Conservation (phyloP, 352 stramenopile species). For the Globisporangium paddicum region DNA sequence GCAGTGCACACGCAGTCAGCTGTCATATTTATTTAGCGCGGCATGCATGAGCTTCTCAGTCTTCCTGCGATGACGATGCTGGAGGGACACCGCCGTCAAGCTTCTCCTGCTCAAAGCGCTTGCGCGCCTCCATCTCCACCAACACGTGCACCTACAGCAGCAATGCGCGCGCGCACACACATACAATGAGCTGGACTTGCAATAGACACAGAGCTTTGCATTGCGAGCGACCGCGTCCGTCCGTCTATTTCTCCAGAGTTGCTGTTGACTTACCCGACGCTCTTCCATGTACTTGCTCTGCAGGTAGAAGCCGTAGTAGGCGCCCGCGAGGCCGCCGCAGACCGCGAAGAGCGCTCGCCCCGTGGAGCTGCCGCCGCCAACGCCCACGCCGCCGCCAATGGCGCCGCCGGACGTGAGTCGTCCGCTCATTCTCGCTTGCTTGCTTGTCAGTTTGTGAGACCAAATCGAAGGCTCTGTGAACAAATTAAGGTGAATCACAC, state of each 20-base stretch:
- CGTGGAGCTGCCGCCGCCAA: constrained; percentile 65
- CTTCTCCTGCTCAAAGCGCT: constrained; percentile 51
- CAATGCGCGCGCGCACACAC: not conserved
- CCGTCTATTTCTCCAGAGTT: not conserved
- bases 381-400: constrained; percentile 42
- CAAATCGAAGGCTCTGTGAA: not conserved
- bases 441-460: not conserved
- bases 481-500: not conserved
- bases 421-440: constrained; percentile 9
- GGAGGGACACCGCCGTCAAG: not conserved
- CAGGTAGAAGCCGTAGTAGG: constrained; percentile 80
- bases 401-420: not conserved
- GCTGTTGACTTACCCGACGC: constrained; percentile 32
- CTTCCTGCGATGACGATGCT: constrained; percentile 9
- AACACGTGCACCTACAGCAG: constrained; percentile 37
- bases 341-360: constrained; percentile 64
- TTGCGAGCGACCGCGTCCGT: not conserved
- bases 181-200: not conserved
- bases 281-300: constrained; percentile 85
- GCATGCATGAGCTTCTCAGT: not conserved
- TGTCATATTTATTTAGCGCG: not conserved
- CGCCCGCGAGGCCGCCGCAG: constrained; percentile 57
- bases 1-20: not conserved
- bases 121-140: constrained; percentile 61
- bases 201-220: not conserved